These are phyloP conservation scores for Ramularia collo-cygni DNA, from an alignment of 2,329 filamentous ascomycete species.

Conservation along the genomic window DNA sequence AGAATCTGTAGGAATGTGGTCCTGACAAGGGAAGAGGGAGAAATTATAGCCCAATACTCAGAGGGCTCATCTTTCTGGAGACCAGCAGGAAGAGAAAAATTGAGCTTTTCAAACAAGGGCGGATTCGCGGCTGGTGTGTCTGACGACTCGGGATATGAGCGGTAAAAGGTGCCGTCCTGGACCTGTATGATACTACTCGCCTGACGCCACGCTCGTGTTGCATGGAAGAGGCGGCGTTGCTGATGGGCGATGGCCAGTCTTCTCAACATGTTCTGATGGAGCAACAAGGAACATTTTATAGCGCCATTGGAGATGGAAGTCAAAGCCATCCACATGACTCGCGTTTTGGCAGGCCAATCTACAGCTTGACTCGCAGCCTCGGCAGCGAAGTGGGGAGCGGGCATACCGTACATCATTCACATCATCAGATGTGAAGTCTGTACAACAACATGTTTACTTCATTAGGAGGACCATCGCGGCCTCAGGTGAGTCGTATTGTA, in stretches of 20 bases:
- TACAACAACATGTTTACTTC: no score
- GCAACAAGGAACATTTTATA: no score
- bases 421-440: no score
- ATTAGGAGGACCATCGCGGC: no score
- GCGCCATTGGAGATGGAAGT: no score
- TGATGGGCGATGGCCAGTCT: slow-evolving; percentile 8
- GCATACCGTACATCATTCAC: no score
- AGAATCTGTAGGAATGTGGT: slow-evolving; percentile 77
- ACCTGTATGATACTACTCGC: slow-evolving; percentile 52
- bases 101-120: slow-evolving; percentile 57
- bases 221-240: slow-evolving; percentile 15
- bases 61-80: slow-evolving; percentile 7
- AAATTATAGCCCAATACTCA: slow-evolving; percentile 81
- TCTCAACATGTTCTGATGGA: slow-evolving; percentile 14
- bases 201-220: slow-evolving; percentile 1
- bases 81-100: slow-evolving; percentile 59
- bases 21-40: slow-evolving; percentile 69
- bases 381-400: no score
- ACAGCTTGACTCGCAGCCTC: no score
- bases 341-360: no score
- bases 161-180: slow-evolving; percentile 75
- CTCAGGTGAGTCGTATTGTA: no score
- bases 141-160: slow-evolving; percentile 58
- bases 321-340: no score
- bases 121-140: slow-evolving; percentile 32